Base-by-base conservation (phyloP, 768 basidiomycete genomes). In the Russula ochroleuca region DNA sequence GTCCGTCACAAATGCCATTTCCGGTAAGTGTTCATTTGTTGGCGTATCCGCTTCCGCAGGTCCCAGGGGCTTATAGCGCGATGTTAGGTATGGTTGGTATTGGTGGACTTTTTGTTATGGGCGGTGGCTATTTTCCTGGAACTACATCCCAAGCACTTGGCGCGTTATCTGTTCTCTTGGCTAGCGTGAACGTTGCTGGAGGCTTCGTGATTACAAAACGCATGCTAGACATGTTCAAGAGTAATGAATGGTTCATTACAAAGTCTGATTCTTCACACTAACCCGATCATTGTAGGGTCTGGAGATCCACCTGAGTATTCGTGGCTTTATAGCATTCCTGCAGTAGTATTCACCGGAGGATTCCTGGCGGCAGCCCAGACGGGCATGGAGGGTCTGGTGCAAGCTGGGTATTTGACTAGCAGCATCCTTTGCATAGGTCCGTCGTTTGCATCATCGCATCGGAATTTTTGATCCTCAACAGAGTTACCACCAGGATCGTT, bases 151-250 rank as follows among this genome's bases (percentile, higher is more conserved):
- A 94, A 75, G 76, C 78, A 14, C 78, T 94, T 15, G 92, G 91
- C 63, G 90, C 92, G 3, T 63, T 87, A 15, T 90, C 92, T 15
- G 92, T 94, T n/a, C 81, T 94, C 56, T 77, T 94, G 37, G 92
- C 92, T 25, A 90, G 89, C 63, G 83, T 94, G 64, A 94, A 94
- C 70, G 91, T 94, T 58, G 84, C 88, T 40, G 92, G 92, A 57
- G 92, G 92, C 49, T 94, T 93, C 69, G 85, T 92, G 43, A 87
- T 94, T 69, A 93, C 91, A 25, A 92, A 92, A 74, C 86, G 92
- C 48, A 94, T 94, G 92, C 77, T 94, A 64, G 90, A 94, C 70
- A 92, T 94, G 87, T 94, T 94, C 75, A 90, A 89, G 76, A 85
- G 92, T 88, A 59, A 54, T 41, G 43, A n/a, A n/a, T n/a, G 73